phyloP scores from a whole-genome alignment of 2,329 filamentous ascomycete genomes.

The Epicoccum sorghinum region DNA sequence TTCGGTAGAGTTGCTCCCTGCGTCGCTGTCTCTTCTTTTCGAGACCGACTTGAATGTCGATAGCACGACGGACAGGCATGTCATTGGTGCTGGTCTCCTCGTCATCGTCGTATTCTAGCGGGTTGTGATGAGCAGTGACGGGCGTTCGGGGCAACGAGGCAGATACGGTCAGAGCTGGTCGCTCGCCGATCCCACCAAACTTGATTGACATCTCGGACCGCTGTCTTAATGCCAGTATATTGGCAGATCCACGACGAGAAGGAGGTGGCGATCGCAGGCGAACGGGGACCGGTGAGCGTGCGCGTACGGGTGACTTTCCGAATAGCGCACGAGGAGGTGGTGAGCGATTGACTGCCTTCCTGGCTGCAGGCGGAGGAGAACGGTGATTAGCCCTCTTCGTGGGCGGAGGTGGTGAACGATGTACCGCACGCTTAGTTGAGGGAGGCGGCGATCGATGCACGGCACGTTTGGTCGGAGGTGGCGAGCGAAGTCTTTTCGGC shows the following conservation, averaged over 20 bases:
- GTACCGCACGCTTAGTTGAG: conserved; percentile 43
- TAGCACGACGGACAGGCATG: conserved; percentile 83
- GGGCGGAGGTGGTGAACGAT: conserved; percentile 29
- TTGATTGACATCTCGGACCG: conserved; percentile 50
- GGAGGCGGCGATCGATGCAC: conserved; percentile 30
- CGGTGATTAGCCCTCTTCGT: conserved; percentile 21
- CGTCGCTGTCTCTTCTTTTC: conserved; percentile 93
- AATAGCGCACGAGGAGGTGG: conserved; percentile 63
- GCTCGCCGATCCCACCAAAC: conserved; percentile 61
- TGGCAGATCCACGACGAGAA: conserved; percentile 53
- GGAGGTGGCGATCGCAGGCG: conserved; percentile 72
- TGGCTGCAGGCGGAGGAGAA: conserved; percentile 34
- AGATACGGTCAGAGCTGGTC: conserved; percentile 75
- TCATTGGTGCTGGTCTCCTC: conserved; percentile 45
- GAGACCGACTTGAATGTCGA: conserved; percentile 90
- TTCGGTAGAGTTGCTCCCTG: conserved; percentile 89
- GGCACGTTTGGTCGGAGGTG: conserved; percentile 52
- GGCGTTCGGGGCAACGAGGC: conserved; percentile 85
- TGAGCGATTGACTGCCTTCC: conserved; percentile 32
- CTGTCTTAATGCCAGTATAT: conserved; percentile 39
- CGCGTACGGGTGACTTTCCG: conserved; percentile 72
- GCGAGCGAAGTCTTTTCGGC: conserved; percentile 30
- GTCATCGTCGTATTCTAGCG: conserved; percentile 49
- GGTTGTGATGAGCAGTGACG: conserved; percentile 50
- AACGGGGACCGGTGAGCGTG: conserved; percentile 50